Evolutionary conservation across 371 early-diverging fungal species (phyloP).

Genomic region (Capniomyces stellatus): DNA sequence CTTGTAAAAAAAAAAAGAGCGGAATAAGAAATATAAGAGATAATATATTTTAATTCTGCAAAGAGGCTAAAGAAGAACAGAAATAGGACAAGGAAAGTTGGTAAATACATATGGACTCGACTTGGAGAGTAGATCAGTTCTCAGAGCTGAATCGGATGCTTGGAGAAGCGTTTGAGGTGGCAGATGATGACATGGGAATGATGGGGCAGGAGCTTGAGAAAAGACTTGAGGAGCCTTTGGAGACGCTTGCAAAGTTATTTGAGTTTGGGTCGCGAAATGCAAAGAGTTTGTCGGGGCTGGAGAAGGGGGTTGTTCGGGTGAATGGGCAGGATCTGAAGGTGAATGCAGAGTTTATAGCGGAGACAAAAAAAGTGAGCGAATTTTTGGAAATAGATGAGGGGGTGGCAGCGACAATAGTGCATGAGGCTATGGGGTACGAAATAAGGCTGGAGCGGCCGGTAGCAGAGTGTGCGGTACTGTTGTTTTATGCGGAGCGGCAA

Average conservation of each 20-base stretch:
- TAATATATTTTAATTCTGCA: not conserved
- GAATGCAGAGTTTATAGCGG: constrained; percentile 47
- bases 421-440: constrained; percentile 33
- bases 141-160: constrained; percentile 18
- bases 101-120: not conserved
- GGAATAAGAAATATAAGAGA: too few species aligned
- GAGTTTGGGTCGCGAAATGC: constrained; percentile 26
- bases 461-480: constrained; percentile 43
- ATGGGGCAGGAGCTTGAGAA: constrained; percentile 21
- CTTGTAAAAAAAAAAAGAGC: too few species aligned
- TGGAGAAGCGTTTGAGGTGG: constrained; percentile 12
- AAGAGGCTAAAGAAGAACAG: not conserved
- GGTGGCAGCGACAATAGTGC: constrained; percentile 49
- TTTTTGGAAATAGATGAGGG: constrained; percentile 63
- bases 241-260: constrained; percentile 17
- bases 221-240: constrained; percentile 26
- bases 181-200: constrained; percentile 12
- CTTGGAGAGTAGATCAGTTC: constrained; percentile 23
- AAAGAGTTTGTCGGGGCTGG: constrained; percentile 28
- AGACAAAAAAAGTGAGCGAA: constrained; percentile 50
- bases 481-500: constrained; percentile 51
- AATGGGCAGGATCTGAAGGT: constrained; percentile 32
- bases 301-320: constrained; percentile 30
- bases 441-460: constrained; percentile 33
- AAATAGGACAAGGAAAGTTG: not conserved